phyloP scores from a whole-genome alignment of 768 basidiomycete genomes.

The Tremella yokohamensis region DNA sequence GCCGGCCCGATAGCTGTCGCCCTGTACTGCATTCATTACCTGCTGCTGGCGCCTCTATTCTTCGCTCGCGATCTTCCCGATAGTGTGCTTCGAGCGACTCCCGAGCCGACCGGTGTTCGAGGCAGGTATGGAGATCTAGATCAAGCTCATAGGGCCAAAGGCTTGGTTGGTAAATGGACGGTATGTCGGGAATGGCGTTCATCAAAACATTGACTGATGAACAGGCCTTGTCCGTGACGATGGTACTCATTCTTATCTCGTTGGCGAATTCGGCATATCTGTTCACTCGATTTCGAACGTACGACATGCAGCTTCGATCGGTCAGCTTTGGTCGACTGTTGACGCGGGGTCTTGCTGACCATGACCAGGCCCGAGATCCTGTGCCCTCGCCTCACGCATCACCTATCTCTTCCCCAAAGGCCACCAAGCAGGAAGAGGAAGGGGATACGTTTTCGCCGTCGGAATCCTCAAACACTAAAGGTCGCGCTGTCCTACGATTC shows the following conservation, averaged over 20 bases:
- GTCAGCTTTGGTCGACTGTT: constrained; percentile 18
- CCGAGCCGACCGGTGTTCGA: constrained; percentile 18
- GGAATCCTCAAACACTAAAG: no score
- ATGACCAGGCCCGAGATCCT: constrained; percentile 28
- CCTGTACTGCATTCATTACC: constrained; percentile 33
- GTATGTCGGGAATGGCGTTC: constrained; percentile 16
- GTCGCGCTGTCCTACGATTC: no score
- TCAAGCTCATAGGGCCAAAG: background rate
- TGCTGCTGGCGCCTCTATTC: constrained; percentile 38
- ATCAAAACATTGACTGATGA: background rate
- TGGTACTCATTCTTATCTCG: constrained; percentile 30
- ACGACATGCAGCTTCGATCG: constrained; percentile 47
- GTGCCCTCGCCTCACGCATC: constrained; percentile 45
- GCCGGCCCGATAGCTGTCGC: constrained; percentile 35
- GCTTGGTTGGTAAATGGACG: constrained; percentile 27
- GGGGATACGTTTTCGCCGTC: no score
- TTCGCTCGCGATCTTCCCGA: constrained; percentile 13
- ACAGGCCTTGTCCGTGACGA: constrained; percentile 19
- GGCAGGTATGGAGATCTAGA: constrained; percentile 33
- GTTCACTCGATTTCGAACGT: constrained; percentile 45
- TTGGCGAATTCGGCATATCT: constrained; percentile 44
- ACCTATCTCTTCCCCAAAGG: constrained; percentile 29
- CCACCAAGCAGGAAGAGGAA: constrained; percentile 6
- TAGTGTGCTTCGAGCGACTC: constrained; percentile 22
- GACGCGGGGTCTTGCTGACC: background rate